Base-by-base conservation (phyloP, 345 rosid species). In the Lumnitzera littorea region DNA sequence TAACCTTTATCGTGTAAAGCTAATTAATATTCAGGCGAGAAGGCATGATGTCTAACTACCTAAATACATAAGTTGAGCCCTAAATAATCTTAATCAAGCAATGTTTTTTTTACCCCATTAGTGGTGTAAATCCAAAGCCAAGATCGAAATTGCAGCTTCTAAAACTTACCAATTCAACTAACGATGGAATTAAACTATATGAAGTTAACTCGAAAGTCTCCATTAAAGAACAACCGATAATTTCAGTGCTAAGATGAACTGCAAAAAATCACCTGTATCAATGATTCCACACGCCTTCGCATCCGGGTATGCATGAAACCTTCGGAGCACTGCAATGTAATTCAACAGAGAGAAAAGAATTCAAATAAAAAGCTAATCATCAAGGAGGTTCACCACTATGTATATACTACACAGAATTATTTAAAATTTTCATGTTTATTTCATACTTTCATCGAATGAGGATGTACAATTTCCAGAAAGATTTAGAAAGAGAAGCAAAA, bases 241-340 rank as follows among this genome's bases (percentile, higher is more conserved):
- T 5, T 36, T 36, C 43, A 36, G 43, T 36, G 43, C 43, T 5
- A 36, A 15, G 2, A 29, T 29, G 52, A 15, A 31, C 15, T 25
- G 62, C 3, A 59, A 50, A 20, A 20, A 2, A 50, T 13, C 66
- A 95, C 99, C 94, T 88, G 84, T 72, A 95, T 88, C 64, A 95
- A 67, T 51, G 96, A 82, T 73, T 95, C 96, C 29, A 95, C 98
- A 14, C 90, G 95, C 16, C 96, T 80, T 60, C 95, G 82, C 98
- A 95, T 95, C 55, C 98, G 77, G 13, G 94, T 91, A 64, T 95
- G 99, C 96, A 95, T 91, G 78, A 95, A 95, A 24, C 94, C 94
- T 70, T 88, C 98, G 0, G 99, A 84, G 76, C 89, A 85, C 99
- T 91, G 70, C 57, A 24, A 63, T 46, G 36, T 57, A 59, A 70